Evolutionary conservation across 495 filamentous ascomycete species (phyloP).

Genomic region (Aspergillus heteromorphus): DNA sequence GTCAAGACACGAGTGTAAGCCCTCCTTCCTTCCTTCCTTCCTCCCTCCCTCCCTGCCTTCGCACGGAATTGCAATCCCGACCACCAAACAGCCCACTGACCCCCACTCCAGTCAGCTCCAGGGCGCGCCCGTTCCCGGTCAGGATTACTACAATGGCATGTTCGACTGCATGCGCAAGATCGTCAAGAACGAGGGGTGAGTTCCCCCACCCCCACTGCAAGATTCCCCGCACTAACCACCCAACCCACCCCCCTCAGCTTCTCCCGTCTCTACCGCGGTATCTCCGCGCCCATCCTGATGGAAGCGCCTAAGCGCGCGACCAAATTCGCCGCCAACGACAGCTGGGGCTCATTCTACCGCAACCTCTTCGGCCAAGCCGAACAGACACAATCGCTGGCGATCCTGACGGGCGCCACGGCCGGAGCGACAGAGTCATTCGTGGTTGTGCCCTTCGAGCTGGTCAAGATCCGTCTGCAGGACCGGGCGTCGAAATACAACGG

Average conservation of each 20-base stretch:
- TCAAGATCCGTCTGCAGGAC: conserved; percentile 96
- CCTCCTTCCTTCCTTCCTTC: not conserved
- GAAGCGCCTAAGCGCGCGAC: conserved; percentile 97
- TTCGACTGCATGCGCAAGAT: conserved; percentile 97
- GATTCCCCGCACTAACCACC: not conserved
- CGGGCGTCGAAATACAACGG: conserved; percentile 93
- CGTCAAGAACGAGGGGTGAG: conserved; percentile 85
- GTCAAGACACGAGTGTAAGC: conserved; percentile 95
- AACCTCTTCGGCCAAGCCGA: conserved; percentile 72
- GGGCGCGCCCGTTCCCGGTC: conserved; percentile 56
- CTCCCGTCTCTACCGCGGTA: conserved; percentile 90
- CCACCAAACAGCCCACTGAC: conserved; percentile 7
- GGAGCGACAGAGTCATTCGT: conserved; percentile 96
- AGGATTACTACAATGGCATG: conserved; percentile 90
- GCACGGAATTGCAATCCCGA: not conserved
- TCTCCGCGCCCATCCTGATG: conserved; percentile 94
- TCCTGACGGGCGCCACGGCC: conserved; percentile 88
- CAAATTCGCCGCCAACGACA: conserved; percentile 98
- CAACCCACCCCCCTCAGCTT: conserved; percentile 43
- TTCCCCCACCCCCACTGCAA: conserved; percentile 1
- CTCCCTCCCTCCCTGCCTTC: not conserved
- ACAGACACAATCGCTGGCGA: conserved; percentile 84
- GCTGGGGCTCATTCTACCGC: conserved; percentile 91
- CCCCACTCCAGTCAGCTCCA: conserved; percentile 68
- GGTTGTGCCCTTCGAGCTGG: conserved; percentile 88